Percentiles rank a stretch among this genome's conserved stretches.
Conservation (phyloP, 2,329 filamentous ascomycete genomes). For the Biscogniauxia mediterranea region DNA sequence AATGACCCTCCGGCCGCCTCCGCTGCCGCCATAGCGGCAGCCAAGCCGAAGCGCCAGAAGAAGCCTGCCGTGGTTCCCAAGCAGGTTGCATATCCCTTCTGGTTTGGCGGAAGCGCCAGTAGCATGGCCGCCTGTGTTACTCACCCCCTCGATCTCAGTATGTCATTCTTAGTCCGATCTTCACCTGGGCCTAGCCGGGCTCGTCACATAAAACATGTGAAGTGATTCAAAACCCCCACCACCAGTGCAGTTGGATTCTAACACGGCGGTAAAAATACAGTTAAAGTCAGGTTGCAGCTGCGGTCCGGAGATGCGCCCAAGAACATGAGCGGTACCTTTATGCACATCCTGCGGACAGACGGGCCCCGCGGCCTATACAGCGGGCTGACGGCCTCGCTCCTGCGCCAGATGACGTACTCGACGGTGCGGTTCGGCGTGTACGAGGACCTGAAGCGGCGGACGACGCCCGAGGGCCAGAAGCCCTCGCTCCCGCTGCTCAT, state of each 20-base stretch:
- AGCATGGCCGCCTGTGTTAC: conserved; percentile 90
- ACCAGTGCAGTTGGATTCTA: background rate
- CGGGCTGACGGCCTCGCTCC: conserved; percentile 86
- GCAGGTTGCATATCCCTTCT: conserved; percentile 68
- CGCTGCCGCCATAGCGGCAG: conserved; percentile 20
- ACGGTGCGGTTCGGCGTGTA: conserved; percentile 97
- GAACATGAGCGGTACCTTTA: conserved; percentile 82
- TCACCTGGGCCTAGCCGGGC: background rate
- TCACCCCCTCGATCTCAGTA: conserved; percentile 89
- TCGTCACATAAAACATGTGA: background rate
- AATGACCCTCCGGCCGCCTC: conserved; percentile 23
- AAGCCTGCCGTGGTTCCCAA: conserved; percentile 40
- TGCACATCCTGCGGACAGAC: conserved; percentile 73
- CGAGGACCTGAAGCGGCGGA: conserved; percentile 80
- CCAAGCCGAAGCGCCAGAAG: conserved; percentile 34
- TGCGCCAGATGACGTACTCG: conserved; percentile 93
- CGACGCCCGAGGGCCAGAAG: conserved; percentile 46
- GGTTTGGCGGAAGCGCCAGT: conserved; percentile 95
- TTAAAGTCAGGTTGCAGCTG: conserved; percentile 80
- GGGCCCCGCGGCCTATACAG: conserved; percentile 82
- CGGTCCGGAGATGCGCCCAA: conserved; percentile 72
- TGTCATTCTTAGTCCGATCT: conserved; percentile 34
- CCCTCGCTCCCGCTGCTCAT: conserved; percentile 77
- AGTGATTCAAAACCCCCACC: too few relatives aligned
- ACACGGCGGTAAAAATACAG: conserved; percentile 33